Percentiles rank a stretch among this genome's conserved stretches.
Evolutionary conservation across 495 filamentous ascomycete genomes (phyloP).

Genomic region (Trichoderma reesei): DNA sequence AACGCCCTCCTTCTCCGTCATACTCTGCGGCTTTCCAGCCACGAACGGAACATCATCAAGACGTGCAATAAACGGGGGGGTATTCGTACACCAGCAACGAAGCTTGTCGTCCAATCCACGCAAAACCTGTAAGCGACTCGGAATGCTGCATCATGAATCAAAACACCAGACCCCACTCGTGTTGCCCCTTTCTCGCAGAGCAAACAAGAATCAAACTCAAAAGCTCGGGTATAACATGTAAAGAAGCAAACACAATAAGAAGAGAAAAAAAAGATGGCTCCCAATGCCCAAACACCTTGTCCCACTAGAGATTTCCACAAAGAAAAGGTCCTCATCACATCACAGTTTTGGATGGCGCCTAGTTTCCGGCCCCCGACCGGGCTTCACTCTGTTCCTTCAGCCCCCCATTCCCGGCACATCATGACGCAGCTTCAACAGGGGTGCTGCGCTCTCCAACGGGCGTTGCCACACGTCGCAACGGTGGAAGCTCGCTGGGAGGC

Average conservation of each 20-base stretch:
- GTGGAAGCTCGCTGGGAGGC: constrained; percentile 9
- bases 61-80: not conserved
- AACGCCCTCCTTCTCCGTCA: not conserved
- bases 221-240: constrained; percentile 20
- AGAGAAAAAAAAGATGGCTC: constrained; percentile 10
- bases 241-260: constrained; percentile 12
- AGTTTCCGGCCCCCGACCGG: not conserved
- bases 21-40: not conserved
- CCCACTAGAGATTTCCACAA: not conserved
- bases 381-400: not conserved
- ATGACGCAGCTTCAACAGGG: not conserved
- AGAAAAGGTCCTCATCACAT: not conserved
- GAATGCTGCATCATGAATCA: constrained; percentile 1
- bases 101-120: not conserved
- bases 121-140: constrained; percentile 2
- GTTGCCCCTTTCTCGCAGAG: not conserved
- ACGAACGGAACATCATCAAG: not conserved
- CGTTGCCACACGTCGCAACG: not conserved
- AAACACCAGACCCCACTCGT: not conserved
- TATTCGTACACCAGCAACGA: not conserved
- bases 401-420: not conserved
- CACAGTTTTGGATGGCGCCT: not conserved
- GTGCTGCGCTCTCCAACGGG: constrained; percentile 6
- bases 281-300: constrained; percentile 1
- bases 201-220: constrained; percentile 12